A percentile compares a stretch with the other conserved stretches of the same genome.
phyloP scores from a whole-genome alignment of 306 rosid genomes.

The Astragalus glycyphyllos region DNA sequence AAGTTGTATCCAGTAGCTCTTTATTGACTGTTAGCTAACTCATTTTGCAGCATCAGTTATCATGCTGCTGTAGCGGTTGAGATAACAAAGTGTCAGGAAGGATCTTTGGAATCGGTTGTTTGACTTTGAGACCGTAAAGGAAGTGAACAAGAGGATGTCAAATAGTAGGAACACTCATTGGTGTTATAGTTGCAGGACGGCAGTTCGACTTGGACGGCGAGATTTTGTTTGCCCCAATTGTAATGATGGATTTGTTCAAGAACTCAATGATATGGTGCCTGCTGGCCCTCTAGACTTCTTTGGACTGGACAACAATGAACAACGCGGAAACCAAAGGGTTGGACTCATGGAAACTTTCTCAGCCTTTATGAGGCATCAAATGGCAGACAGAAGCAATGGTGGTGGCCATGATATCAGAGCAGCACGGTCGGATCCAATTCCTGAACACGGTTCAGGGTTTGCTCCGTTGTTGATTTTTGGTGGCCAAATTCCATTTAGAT shows the following conservation, averaged over 20 bases:
- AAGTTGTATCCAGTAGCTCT: not conserved
- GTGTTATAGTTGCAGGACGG: constrained; percentile 64
- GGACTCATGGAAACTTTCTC: constrained; percentile 63
- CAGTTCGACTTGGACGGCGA: constrained; percentile 52
- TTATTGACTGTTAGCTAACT: constrained; percentile 22
- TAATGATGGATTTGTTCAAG: constrained; percentile 64
- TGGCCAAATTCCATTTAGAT: constrained; percentile 67
- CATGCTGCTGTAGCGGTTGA: constrained; percentile 40
- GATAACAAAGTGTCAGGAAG: constrained; percentile 38
- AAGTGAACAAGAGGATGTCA: constrained; percentile 60
- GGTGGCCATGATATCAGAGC: constrained; percentile 42
- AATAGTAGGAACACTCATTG: constrained; percentile 69
- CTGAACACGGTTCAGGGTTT: constrained; percentile 51
- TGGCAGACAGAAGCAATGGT: constrained; percentile 52
- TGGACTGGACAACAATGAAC: constrained; percentile 50
- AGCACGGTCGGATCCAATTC: constrained; percentile 48
- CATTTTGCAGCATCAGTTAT: constrained; percentile 42
- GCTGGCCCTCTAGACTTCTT: constrained; percentile 51
- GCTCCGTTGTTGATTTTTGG: constrained; percentile 69
- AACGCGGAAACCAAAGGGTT: constrained; percentile 45
- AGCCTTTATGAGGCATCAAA: constrained; percentile 57
- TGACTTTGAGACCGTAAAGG: constrained; percentile 31
- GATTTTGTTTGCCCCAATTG: constrained; percentile 63
- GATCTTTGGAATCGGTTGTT: constrained; percentile 29
- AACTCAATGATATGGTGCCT: constrained; percentile 60